A percentile compares a stretch with the other conserved stretches of the same genome.
phyloP scores from a whole-genome alignment of 1,284 basidiomycete species.

The Irpex lacteus region DNA sequence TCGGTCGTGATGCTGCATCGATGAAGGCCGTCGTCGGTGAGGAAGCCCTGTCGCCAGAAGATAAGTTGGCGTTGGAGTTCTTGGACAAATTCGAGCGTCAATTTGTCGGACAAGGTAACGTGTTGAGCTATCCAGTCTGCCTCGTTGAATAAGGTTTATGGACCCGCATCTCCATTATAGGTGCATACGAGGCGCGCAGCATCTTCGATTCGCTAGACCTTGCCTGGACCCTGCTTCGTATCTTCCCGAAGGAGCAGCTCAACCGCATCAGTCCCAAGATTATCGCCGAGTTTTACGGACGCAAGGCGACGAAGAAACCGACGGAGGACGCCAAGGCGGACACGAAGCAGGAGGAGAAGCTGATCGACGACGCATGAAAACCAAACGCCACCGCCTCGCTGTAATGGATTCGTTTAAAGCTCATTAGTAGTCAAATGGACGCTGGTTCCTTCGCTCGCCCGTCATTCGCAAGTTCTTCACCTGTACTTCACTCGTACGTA shows the following conservation, averaged over 20 bases:
- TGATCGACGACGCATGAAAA: conserved; percentile 49
- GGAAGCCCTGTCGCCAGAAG: conserved; percentile 92
- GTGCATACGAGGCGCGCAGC: conserved; percentile 92
- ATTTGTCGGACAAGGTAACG: conserved; percentile 89
- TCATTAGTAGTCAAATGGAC: neutral
- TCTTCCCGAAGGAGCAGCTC: conserved; percentile 98
- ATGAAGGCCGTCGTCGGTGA: conserved; percentile 99
- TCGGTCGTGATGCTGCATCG: conserved; percentile 94
- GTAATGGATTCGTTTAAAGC: neutral
- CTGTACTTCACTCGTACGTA: conserved; percentile 2
- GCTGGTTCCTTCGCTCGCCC: neutral
- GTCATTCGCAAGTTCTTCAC: neutral
- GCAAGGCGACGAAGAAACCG: conserved; percentile 69
- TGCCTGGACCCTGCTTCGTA: conserved; percentile 94
- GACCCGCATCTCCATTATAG: conserved; percentile 35
- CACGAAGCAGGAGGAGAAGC: conserved; percentile 48
- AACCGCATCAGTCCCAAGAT: conserved; percentile 95
- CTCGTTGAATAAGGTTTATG: conserved; percentile 9
- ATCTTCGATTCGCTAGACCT: conserved; percentile 98
- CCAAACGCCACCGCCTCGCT: neutral
- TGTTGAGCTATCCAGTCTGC: neutral
- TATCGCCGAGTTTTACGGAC: conserved; percentile 81
- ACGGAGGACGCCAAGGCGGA: conserved; percentile 43
- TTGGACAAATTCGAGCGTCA: conserved; percentile 93
- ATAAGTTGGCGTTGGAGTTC: conserved; percentile 92